Base-by-base conservation (phyloP, 495 filamentous ascomycete genomes). In the Tuber melanosporum region DNA sequence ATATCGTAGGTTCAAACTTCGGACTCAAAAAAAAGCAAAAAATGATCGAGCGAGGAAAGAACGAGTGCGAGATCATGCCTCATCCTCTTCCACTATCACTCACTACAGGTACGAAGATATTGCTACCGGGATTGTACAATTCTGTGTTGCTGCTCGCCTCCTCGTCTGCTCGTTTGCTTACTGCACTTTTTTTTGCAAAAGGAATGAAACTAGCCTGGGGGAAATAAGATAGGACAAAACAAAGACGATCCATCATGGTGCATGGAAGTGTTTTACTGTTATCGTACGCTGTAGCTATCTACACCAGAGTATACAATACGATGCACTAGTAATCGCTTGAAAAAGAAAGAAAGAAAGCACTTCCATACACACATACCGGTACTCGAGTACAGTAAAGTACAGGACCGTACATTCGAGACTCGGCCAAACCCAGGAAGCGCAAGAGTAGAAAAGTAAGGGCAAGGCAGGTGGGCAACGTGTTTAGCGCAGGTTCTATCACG, bases 401-500 rank as follows among this genome's bases (percentile, higher is more conserved):
- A 57, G 20, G 9, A n/a, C 49, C 8, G 7, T 57, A n/a, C 49
- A 66, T 66, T 66, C 12, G n/a, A 66, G n/a, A 66, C 26, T 66
- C 10, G 4, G 15, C 57, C 26, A n/a, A 15, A n/a, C 49, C 22
- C 49, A 57, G 22, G 20, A 57, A 32, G 57, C 26, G 57, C 2
- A n/a, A 57, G 66, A 70, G 77, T 52, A 76, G 42, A 46, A 76
- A 76, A 6, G 26, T 32, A 66, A 66, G 57, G 57, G 57, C 57
- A 32, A 66, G 57, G 57, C 57, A 73, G 52, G 74, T 46, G 74
- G 77, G 73, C 73, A 79, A 80, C 78, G 78, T 80, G 77, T 80
- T 80, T 79, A 79, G 78, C 73, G 78, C 73, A 80, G 47, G 77
- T 73, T 74, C 26, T 15, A 66, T 32, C 57, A 17, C 57, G 57